Percentiles rank a stretch among this genome's conserved stretches.
phyloP scores from a whole-genome alignment of 768 basidiomycete genomes.

The Auriscalpium orientale region DNA sequence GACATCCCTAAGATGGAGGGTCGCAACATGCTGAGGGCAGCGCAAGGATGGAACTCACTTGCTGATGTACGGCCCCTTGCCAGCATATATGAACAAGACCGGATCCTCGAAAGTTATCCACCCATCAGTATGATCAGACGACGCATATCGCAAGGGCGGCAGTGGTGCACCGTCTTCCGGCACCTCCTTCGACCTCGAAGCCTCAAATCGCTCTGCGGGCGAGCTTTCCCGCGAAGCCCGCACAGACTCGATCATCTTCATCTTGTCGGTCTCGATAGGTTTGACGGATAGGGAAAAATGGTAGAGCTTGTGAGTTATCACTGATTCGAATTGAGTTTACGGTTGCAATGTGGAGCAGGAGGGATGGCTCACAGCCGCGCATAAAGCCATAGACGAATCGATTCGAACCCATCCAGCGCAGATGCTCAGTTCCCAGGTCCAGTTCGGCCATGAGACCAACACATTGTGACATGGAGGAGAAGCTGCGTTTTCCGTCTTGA shows the following conservation, averaged over 20 bases:
- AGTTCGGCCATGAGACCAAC: constrained; percentile 81
- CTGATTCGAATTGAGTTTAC: constrained; percentile 24
- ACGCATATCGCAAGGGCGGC: constrained; percentile 39
- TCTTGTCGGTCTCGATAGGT: constrained; percentile 59
- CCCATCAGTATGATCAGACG: constrained; percentile 38
- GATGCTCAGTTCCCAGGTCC: constrained; percentile 75
- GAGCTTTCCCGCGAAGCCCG: constrained; percentile 25
- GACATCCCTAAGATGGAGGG: constrained; percentile 39
- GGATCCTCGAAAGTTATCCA: constrained; percentile 70
- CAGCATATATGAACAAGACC: constrained; percentile 63
- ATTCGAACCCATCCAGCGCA: constrained; percentile 81
- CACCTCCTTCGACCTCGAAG: constrained; percentile 4
- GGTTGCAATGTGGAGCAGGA: not conserved
- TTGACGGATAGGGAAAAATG: constrained; percentile 66
- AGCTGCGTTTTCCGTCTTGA: constrained; percentile 50
- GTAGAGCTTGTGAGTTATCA: constrained; percentile 52
- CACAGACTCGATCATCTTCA: constrained; percentile 52
- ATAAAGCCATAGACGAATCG: constrained; percentile 73
- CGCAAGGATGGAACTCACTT: constrained; percentile 31
- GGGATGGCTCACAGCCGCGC: constrained; percentile 45
- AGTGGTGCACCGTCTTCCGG: constrained; percentile 19
- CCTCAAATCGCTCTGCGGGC: constrained; percentile 14
- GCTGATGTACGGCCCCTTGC: constrained; percentile 71
- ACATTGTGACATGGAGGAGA: constrained; percentile 81
- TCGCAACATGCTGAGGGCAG: too few species aligned